These are phyloP conservation scores for Melampsora larici-populina DNA, from an alignment of 1,284 basidiomycete species.

Conservation along the genomic window DNA sequence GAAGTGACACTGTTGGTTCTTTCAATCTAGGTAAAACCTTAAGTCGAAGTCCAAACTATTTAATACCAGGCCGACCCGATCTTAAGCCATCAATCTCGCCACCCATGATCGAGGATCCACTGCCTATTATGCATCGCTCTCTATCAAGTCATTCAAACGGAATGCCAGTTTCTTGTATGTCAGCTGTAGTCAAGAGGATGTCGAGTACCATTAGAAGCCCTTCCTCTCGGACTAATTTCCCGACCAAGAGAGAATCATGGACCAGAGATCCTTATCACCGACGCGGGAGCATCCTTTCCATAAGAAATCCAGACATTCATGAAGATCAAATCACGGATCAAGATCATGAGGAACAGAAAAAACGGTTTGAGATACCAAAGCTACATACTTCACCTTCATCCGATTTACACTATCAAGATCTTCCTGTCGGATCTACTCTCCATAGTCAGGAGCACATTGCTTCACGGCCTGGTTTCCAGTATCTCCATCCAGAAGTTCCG, in stretches of 20 bases:
- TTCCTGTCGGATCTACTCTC: too few relatives aligned
- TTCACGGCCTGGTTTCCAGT: too few relatives aligned
- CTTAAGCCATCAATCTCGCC: conserved; percentile 38
- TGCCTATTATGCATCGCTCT: conserved; percentile 5
- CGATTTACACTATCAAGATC: too few relatives aligned
- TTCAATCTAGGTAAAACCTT: neutral
- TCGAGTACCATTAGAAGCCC: conserved; percentile 1
- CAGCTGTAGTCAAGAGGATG: neutral
- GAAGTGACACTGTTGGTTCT: neutral
- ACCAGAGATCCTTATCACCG: conserved; percentile 20
- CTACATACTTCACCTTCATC: too few relatives aligned
- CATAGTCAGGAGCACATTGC: too few relatives aligned
- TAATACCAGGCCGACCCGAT: conserved; percentile 3
- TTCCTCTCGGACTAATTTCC: conserved; percentile 8
- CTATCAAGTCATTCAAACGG: neutral
- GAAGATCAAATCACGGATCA: too few relatives aligned
- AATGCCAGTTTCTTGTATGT: neutral
- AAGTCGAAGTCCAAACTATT: conserved; percentile 10
- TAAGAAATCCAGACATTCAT: conserved; percentile 26
- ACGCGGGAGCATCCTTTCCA: neutral
- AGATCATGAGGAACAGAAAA: too few relatives aligned
- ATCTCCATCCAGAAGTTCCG: too few relatives aligned
- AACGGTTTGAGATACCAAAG: too few relatives aligned
- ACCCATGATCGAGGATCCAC: conserved; percentile 31
- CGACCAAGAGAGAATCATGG: neutral